A percentile compares a stretch with the other conserved stretches of the same genome.
Conservation (phyloP, 495 filamentous ascomycete species). For the Melanomma pulvis-pyrius region DNA sequence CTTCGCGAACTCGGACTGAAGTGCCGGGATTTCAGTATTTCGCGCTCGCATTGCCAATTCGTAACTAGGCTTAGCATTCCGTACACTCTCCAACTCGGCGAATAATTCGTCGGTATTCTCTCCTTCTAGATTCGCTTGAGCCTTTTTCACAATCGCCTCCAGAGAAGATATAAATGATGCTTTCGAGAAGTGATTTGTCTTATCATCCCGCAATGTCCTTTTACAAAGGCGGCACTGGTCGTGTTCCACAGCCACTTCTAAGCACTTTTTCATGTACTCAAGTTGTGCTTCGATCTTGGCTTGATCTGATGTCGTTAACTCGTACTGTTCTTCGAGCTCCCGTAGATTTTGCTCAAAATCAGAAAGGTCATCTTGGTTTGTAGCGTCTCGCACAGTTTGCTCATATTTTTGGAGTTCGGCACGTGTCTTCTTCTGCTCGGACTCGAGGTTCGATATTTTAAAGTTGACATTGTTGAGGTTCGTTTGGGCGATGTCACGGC, state of each 20-base stretch:
- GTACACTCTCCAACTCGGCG: slow-evolving; percentile 52
- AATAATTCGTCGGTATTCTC: slow-evolving; percentile 62
- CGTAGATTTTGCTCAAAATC: slow-evolving; percentile 57
- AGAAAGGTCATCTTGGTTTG: slow-evolving; percentile 52
- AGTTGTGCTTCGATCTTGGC: slow-evolving; percentile 63
- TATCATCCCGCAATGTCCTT: slow-evolving; percentile 62
- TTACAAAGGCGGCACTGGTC: slow-evolving; percentile 74
- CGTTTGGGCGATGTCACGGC: slow-evolving; percentile 68
- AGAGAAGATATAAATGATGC: slow-evolving; percentile 40
- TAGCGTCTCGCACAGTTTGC: slow-evolving; percentile 53
- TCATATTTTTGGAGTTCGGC: slow-evolving; percentile 65
- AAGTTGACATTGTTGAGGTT: slow-evolving; percentile 78
- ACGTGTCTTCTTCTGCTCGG: slow-evolving; percentile 63
- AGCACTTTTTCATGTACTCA: slow-evolving; percentile 64
- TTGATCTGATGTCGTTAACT: slow-evolving; percentile 63
- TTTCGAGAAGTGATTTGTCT: slow-evolving; percentile 43
- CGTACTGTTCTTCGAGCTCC: slow-evolving; percentile 62
- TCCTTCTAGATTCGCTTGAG: slow-evolving; percentile 5
- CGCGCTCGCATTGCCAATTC: slow-evolving; percentile 72
- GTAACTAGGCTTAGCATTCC: slow-evolving; percentile 57
- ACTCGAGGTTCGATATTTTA: slow-evolving; percentile 67
- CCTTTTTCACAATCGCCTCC: slow-evolving; percentile 59
- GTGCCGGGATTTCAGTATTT: slow-evolving; percentile 68
- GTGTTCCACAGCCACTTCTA: slow-evolving; percentile 59
- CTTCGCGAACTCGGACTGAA: slow-evolving; percentile 63